Evolutionary conservation across 2,329 filamentous ascomycete genomes (phyloP), one percentile per base, ranked within the genome.

Genomic region (Penicillium sp.): DNA sequence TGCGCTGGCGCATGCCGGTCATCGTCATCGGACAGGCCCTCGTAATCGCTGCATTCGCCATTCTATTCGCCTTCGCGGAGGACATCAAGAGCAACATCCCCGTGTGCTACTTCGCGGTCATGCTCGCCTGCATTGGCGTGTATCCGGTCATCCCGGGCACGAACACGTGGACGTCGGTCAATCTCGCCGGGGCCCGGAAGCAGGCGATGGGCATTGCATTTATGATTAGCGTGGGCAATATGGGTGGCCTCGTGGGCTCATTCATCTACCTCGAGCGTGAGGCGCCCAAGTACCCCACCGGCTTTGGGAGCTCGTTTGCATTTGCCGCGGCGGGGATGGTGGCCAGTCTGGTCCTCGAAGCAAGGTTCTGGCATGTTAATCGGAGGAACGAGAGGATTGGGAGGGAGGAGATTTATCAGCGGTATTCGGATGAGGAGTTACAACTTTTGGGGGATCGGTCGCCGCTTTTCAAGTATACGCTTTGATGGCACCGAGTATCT

Each of bases 131-230:
- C 45, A 71, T 78, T 9, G 77, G 79, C 35, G 77, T 80, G 68
- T 81, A 81, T 54, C 79, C 79, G 0, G 79, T 80, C 51, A 72
- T 77, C 2, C 79, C 79, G 0, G 79, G 72, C 2, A 74, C 74
- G 26, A 80, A 77, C 38, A 74, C 78, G 0, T 82, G 80, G 80
- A 79, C 75, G n/a, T 71, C 78, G 0, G 73, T 71, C 59, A 82
- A 82, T 56, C 71, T 76, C 0, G 74, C 78, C 0, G 71, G 74
- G 3, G 72, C 80, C 0, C 70, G 72, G 0, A 81, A 79, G 51
- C 73, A 80, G 15, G 78, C 78, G 5, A 76, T 82, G 41, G 76
- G 77, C 1, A 76, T 82, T 7, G 79, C 75, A 9, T 67, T 77
- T 23, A 35, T 38, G 23, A 52, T 52, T 4, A 17, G 29, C 3